Evolutionary conservation across 148 eudicot genomes (phyloP).

Genomic region (Fagopyrum homotropicum): DNA sequence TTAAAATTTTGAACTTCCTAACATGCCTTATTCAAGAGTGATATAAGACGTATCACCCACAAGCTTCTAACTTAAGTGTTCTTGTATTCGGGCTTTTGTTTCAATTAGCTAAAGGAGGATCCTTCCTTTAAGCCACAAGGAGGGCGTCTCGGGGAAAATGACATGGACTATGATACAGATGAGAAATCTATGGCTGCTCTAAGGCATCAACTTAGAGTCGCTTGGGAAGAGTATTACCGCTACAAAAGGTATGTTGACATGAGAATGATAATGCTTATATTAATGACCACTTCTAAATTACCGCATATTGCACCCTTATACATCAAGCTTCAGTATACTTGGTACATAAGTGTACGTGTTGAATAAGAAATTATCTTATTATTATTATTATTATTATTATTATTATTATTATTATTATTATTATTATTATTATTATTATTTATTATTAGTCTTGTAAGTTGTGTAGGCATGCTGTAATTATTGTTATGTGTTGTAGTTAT

Average conservation of each 20-base stretch:
- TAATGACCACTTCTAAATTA: not conserved
- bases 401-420: too few species aligned
- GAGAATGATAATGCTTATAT: not conserved
- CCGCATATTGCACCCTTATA: not conserved
- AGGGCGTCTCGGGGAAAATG: constrained; percentile 83
- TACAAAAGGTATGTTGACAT: constrained; percentile 56
- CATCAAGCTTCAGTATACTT: not conserved
- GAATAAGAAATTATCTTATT: too few species aligned
- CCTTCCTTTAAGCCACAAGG: constrained; percentile 95
- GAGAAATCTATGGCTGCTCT: constrained; percentile 94
- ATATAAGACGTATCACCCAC: not conserved
- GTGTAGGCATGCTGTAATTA: too few species aligned
- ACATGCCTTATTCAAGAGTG: not conserved
- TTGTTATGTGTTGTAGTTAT: too few species aligned
- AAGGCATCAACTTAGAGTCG: constrained; percentile 79
- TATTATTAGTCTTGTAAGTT: too few species aligned
- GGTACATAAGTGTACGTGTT: not conserved
- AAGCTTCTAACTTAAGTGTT: not conserved
- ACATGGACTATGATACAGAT: constrained; percentile 91
- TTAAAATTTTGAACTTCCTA: not conserved
- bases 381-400: too few species aligned
- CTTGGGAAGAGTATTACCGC: constrained; percentile 77
- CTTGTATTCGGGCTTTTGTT: not conserved
- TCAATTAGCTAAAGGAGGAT: constrained; percentile 64
- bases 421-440: too few species aligned